Conservation (phyloP, 73 alveolate species). For the Blepharisma japonicum region DNA sequence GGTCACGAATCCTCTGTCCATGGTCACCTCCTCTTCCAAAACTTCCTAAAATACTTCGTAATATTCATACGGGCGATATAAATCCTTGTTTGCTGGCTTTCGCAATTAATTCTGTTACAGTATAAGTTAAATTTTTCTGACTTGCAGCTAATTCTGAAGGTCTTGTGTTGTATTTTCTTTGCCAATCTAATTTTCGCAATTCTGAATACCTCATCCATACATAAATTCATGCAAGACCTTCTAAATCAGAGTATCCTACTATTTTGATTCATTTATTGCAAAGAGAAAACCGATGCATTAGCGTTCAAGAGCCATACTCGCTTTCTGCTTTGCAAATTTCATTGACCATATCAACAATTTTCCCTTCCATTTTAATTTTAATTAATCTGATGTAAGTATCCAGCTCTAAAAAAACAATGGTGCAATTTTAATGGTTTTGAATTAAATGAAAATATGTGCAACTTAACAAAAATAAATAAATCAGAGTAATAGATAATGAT, state of each 20-base stretch:
- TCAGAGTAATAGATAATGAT: no score
- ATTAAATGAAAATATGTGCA: no score
- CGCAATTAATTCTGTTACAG: neutral
- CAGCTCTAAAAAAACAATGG: no score
- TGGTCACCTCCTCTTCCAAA: constrained; percentile 90
- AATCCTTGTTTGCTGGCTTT: neutral
- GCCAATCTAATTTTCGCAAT: constrained; percentile 80
- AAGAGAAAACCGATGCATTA: constrained; percentile 74
- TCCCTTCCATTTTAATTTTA: no score
- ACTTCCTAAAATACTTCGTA: constrained; percentile 54
- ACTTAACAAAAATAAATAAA: no score
- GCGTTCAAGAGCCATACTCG: constrained; percentile 70
- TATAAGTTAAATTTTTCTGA: constrained; percentile 34
- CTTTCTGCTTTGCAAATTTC: constrained; percentile 71
- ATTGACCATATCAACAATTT: constrained; percentile 51
- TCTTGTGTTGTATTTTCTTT: constrained; percentile 86
- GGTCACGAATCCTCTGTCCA: constrained; percentile 93
- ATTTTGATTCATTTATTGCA: constrained; percentile 45
- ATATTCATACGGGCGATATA: neutral
- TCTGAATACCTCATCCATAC: constrained; percentile 77
- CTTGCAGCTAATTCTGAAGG: constrained; percentile 70
- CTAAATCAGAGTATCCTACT: constrained; percentile 30
- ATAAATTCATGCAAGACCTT: constrained; percentile 44
- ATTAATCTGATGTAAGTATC: no score
- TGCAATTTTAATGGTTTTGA: no score